A percentile compares a stretch with the other conserved stretches of the same genome.
Conservation (phyloP, 2,329 filamentous ascomycete species). For the Calonectria hawksworthii region DNA sequence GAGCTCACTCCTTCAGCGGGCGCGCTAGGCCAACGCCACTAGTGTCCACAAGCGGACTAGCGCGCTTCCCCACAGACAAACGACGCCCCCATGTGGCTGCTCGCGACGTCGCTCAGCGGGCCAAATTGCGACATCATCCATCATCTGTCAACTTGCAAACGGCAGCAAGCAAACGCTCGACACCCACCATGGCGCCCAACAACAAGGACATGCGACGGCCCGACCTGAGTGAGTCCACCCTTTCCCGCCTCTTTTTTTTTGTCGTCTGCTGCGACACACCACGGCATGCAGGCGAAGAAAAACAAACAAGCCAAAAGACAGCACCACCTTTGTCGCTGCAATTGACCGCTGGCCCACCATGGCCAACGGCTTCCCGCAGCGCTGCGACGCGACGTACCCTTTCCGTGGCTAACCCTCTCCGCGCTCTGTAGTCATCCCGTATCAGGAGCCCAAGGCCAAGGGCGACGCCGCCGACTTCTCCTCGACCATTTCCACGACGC, state of each 20-base stretch:
- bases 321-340: background rate
- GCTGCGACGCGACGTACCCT: conserved; percentile 2
- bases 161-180: background rate
- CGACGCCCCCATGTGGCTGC: conserved; percentile 15
- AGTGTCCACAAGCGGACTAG: conserved; percentile 25
- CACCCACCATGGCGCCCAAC: conserved; percentile 54
- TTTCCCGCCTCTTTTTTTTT: background rate
- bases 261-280: background rate
- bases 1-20: background rate
- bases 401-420: conserved; percentile 26
- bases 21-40: conserved; percentile 28
- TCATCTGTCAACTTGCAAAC: conserved; percentile 26
- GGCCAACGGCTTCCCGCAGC: background rate
- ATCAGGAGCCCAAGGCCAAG: conserved; percentile 80
- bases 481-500: conserved; percentile 79
- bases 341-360: background rate
- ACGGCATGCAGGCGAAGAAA: background rate
- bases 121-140: conserved; percentile 39
- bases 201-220: conserved; percentile 60
- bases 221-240: conserved; percentile 56
- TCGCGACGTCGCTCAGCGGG: conserved; percentile 29
- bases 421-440: conserved; percentile 80
- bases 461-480: conserved; percentile 77
- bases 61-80: conserved; percentile 29
- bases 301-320: background rate